phyloP scores from a whole-genome alignment of 2,329 filamentous ascomycete genomes.

The Microcyclosporella mali region DNA sequence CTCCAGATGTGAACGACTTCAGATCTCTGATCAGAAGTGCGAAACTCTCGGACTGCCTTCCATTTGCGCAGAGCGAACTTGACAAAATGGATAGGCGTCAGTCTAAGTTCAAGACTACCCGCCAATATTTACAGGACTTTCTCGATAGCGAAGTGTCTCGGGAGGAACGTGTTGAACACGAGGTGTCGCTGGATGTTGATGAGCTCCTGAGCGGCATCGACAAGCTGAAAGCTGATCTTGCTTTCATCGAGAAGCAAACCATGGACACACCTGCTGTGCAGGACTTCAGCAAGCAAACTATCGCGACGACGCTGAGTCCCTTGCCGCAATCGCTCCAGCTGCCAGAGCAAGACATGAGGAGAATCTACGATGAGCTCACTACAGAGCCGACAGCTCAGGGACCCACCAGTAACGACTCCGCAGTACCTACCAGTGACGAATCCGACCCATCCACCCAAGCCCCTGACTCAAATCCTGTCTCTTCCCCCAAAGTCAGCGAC shows the following conservation, averaged over 20 bases:
- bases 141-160: too few species aligned
- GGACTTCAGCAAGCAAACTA: constrained; percentile 31
- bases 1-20: constrained; percentile 22
- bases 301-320: constrained; percentile 34
- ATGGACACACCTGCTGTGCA: constrained; percentile 19
- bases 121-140: too few species aligned
- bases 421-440: too few species aligned
- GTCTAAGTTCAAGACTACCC: too few species aligned
- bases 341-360: constrained; percentile 28
- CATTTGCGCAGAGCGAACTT: too few species aligned
- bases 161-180: too few species aligned
- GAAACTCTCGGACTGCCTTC: constrained; percentile 5
- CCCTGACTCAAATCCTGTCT: background rate
- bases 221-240: constrained; percentile 21
- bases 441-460: background rate
- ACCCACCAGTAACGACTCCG: too few species aligned
- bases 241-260: constrained; percentile 20
- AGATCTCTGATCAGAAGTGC: constrained; percentile 25
- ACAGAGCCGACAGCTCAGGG: constrained; percentile 29
- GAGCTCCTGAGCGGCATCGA: constrained; percentile 8
- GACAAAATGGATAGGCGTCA: too few species aligned
- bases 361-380: constrained; percentile 41
- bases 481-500: constrained; percentile 4
- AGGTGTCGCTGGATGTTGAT: constrained; percentile 1
- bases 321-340: constrained; percentile 13